A percentile compares a stretch with the other conserved stretches of the same genome.
These are phyloP conservation scores for Backusella circina DNA, from an alignment of 192 early-diverging fungal genomes.

Conservation along the genomic window DNA sequence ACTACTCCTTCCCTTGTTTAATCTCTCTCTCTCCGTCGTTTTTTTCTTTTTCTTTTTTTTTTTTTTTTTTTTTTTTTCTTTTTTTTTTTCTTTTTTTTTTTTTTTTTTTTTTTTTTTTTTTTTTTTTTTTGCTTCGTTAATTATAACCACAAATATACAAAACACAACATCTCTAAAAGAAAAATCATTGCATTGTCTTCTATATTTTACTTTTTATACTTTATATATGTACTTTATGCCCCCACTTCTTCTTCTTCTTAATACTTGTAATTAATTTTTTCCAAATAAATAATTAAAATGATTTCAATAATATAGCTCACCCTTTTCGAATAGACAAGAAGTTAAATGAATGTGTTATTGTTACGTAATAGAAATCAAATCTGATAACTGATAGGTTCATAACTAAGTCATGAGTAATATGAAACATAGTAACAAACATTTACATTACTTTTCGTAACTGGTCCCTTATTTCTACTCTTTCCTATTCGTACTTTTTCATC, in stretches of 20 bases:
- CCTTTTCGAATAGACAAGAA: no score
- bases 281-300: background rate
- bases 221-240: background rate
- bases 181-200: background rate
- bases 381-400: background rate
- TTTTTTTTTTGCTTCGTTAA: background rate
- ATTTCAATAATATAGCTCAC: background rate
- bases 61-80: background rate
- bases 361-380: background rate
- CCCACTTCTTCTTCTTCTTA: background rate
- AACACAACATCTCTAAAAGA: background rate
- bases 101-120: background rate
- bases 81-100: background rate
- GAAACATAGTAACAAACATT: background rate
- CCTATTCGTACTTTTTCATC: background rate
- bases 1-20: background rate
- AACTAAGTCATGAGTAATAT: background rate
- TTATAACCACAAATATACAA: background rate
- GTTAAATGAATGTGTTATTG: background rate
- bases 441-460: background rate
- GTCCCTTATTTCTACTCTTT: background rate
- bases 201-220: background rate
- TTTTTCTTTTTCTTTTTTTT: background rate
- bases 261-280: background rate
- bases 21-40: background rate